phyloP scores from a whole-genome alignment of 352 stramenopile species.

The Pythium utonaiense region DNA sequence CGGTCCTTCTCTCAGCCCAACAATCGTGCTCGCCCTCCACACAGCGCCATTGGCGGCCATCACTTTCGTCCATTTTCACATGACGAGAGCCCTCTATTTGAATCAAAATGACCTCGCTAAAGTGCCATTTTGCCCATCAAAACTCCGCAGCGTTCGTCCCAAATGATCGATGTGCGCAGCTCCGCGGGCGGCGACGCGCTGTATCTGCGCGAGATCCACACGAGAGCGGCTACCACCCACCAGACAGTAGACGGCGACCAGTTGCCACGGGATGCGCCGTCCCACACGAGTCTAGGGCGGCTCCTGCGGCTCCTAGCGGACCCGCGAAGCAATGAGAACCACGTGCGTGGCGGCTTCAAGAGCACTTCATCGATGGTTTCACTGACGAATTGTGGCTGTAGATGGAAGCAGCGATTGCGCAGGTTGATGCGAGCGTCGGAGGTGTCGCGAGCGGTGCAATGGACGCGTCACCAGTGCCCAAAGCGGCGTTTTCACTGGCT shows the following conservation, averaged over 20 bases:
- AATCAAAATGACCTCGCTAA: not conserved
- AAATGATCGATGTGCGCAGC: constrained; percentile 1
- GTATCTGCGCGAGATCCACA: constrained; percentile 15
- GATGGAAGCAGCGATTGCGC: constrained; percentile 12
- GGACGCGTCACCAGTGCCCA: not conserved
- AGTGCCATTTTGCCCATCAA: not conserved
- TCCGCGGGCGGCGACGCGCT: not conserved
- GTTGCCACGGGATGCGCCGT: not conserved
- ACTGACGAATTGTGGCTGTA: constrained; percentile 6
- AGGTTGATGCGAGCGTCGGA: not conserved
- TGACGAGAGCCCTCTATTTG: not conserved
- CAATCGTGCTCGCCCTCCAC: too few species aligned
- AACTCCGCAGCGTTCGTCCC: too few species aligned
- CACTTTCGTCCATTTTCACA: not conserved
- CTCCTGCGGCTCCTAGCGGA: constrained; percentile 22
- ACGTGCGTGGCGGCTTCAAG: constrained; percentile 1
- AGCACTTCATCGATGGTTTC: not conserved
- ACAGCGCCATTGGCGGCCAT: not conserved
- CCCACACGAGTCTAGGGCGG: constrained; percentile 25
- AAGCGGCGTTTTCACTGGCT: constrained; percentile 9
- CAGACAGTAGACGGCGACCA: not conserved
- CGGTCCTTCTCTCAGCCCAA: too few species aligned
- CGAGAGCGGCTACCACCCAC: not conserved
- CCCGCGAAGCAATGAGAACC: constrained; percentile 15
- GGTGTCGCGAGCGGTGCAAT: not conserved